phyloP scores from a whole-genome alignment of 441 rosid genomes.

The Pelargonium myrrhifolium region DNA sequence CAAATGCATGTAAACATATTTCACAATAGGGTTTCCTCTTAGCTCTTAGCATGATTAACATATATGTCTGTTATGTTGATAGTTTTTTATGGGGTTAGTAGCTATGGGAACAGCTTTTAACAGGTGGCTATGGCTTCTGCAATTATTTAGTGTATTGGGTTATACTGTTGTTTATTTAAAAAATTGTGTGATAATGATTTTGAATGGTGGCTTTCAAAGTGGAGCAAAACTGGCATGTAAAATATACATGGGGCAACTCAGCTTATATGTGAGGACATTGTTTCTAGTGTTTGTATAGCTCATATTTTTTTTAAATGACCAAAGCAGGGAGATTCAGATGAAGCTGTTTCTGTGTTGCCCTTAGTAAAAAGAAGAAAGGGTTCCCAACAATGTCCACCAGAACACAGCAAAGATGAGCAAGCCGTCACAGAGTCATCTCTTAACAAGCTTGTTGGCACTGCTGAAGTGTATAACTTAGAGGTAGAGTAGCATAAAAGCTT shows the following conservation, averaged over 20 bases:
- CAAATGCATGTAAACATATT: too few species aligned
- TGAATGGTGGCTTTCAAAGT: not conserved
- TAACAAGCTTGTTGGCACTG: slow-evolving; percentile 55
- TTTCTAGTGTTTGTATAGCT: not conserved
- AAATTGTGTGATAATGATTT: not conserved
- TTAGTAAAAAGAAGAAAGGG: slow-evolving; percentile 39
- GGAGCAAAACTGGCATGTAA: not conserved
- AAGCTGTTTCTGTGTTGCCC: slow-evolving; percentile 33
- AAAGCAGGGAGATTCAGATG: slow-evolving; percentile 31
- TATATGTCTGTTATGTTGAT: not conserved
- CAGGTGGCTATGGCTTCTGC: not conserved
- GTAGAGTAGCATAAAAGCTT: slow-evolving; percentile 21
- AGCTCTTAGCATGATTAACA: too few species aligned
- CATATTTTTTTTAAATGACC: not conserved
- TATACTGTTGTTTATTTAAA: not conserved
- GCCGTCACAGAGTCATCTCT: slow-evolving; percentile 44
- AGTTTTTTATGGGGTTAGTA: not conserved
- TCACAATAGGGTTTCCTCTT: too few species aligned
- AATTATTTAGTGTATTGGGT: not conserved
- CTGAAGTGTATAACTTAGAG: slow-evolving; percentile 46
- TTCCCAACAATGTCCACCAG: slow-evolving; percentile 19
- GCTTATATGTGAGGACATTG: not conserved
- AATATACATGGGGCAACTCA: not conserved
- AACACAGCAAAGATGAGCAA: slow-evolving; percentile 45
- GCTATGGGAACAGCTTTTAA: not conserved